Conservation (phyloP, 768 basidiomycete species). For the Hirschioporus abietinus region DNA sequence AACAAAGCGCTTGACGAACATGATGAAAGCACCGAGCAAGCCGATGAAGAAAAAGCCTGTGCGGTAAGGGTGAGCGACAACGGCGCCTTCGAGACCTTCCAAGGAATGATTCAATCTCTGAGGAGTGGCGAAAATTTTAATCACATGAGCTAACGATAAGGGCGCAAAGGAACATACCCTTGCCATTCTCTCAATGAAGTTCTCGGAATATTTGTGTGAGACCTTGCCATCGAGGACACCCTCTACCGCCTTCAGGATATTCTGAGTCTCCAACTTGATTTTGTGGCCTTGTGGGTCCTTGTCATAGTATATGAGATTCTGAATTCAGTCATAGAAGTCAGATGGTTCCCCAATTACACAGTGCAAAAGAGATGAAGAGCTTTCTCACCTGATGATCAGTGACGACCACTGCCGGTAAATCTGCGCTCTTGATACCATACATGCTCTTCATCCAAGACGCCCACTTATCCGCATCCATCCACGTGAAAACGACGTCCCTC, state of each 20-base stretch:
- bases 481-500: constrained; percentile 73
- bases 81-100: not conserved
- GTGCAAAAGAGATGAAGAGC: not conserved
- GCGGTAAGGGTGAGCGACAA: constrained; percentile 1
- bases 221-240: constrained; percentile 50
- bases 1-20: not conserved
- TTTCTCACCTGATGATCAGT: constrained; percentile 70
- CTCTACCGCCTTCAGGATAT: constrained; percentile 67
- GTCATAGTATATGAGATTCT: constrained; percentile 78
- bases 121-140: not conserved
- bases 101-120: not conserved
- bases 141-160: not conserved
- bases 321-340: constrained; percentile 2
- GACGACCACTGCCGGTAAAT: constrained; percentile 50
- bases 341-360: not conserved
- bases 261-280: constrained; percentile 49
- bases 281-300: constrained; percentile 47
- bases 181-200: constrained; percentile 58
- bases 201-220: constrained; percentile 60
- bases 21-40: not conserved
- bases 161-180: constrained; percentile 38
- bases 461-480: constrained; percentile 88
- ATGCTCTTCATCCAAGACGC: constrained; percentile 85
- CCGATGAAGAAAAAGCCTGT: constrained; percentile 1
- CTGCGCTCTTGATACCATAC: constrained; percentile 57